These are phyloP conservation scores for Microbotryum scabiosae DNA, from an alignment of 1,284 basidiomycete genomes.

Conservation along the genomic window DNA sequence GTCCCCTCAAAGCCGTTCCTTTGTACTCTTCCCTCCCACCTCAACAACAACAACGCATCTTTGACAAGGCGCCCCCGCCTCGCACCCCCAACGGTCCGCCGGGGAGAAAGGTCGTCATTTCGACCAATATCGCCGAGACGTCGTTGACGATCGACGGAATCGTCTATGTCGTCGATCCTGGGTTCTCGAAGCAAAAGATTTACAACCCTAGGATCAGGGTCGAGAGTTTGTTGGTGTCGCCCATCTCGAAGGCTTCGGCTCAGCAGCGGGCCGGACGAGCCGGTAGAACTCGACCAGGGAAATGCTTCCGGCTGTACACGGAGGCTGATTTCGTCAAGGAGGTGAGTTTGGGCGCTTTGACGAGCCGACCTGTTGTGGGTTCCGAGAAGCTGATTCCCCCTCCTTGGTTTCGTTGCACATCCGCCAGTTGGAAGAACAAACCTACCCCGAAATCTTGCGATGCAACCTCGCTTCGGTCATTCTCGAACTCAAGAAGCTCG, in stretches of 20 bases:
- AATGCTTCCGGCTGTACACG: slow-evolving; percentile 94
- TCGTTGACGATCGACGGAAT: slow-evolving; percentile 97
- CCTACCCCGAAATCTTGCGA: slow-evolving; percentile 88
- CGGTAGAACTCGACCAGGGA: slow-evolving; percentile 88
- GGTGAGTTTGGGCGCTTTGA: slow-evolving; percentile 3
- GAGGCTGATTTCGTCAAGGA: slow-evolving; percentile 95
- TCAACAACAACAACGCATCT: slow-evolving; percentile 89
- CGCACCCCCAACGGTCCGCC: slow-evolving; percentile 60
- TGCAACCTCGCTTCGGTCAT: slow-evolving; percentile 91
- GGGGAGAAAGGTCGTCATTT: slow-evolving; percentile 87
- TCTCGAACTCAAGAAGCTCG: slow-evolving; percentile 86
- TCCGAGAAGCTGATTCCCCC: too few relatives aligned
- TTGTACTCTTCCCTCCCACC: slow-evolving; percentile 91
- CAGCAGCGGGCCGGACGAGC: slow-evolving; percentile 95
- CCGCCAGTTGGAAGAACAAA: slow-evolving; percentile 74
- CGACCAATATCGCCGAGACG: slow-evolving; percentile 97
- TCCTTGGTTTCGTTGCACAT: neutral
- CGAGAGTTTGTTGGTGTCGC: slow-evolving; percentile 84
- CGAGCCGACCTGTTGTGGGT: neutral
- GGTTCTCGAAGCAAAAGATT: slow-evolving; percentile 94
- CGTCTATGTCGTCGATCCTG: slow-evolving; percentile 96
- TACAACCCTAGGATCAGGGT: slow-evolving; percentile 96
- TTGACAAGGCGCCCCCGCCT: slow-evolving; percentile 70
- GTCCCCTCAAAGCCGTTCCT: slow-evolving; percentile 79
- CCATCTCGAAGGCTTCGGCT: slow-evolving; percentile 93